phyloP scores from a whole-genome alignment of 352 stramenopile genomes.

The Pythium vanterpoolii region DNA sequence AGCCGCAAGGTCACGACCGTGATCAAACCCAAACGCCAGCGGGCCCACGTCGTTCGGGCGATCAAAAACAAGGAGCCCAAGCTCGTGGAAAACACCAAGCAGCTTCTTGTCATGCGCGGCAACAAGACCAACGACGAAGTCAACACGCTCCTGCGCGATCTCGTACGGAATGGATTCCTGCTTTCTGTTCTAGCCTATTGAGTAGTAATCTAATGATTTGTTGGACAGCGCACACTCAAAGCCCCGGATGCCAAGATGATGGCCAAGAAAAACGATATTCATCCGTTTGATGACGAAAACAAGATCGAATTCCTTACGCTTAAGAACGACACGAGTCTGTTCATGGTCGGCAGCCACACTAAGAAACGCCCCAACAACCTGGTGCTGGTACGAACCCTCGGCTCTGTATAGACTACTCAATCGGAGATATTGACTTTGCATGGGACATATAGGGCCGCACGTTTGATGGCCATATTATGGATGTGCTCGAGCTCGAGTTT shows the following conservation, averaged over 20 bases:
- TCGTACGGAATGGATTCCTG: constrained; percentile 33
- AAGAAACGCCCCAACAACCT: constrained; percentile 99
- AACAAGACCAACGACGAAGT: constrained; percentile 89
- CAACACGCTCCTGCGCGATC: constrained; percentile 75
- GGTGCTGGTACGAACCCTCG: constrained; percentile 60
- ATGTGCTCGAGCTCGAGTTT: constrained; percentile 98
- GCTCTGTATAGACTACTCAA: too few species aligned
- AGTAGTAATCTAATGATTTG: background rate
- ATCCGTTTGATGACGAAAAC: constrained; percentile 93
- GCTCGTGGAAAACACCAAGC: constrained; percentile 91
- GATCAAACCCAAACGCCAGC: constrained; percentile 77
- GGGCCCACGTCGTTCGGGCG: constrained; percentile 74
- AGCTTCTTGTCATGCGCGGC: constrained; percentile 83
- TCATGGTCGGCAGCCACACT: constrained; percentile 95
- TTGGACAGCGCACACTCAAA: constrained; percentile 77
- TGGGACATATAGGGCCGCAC: constrained; percentile 91
- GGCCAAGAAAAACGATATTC: constrained; percentile 92
- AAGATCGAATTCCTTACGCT: constrained; percentile 92
- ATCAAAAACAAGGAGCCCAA: constrained; percentile 91
- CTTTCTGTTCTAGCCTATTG: background rate
- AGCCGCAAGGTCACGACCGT: constrained; percentile 67
- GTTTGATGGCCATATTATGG: constrained; percentile 97
- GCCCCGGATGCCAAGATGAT: constrained; percentile 87
- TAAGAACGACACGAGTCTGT: constrained; percentile 98
- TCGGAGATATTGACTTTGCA: too few species aligned